phyloP scores from a whole-genome alignment of 73 alveolate genomes.

The Diophrys sp. region DNA sequence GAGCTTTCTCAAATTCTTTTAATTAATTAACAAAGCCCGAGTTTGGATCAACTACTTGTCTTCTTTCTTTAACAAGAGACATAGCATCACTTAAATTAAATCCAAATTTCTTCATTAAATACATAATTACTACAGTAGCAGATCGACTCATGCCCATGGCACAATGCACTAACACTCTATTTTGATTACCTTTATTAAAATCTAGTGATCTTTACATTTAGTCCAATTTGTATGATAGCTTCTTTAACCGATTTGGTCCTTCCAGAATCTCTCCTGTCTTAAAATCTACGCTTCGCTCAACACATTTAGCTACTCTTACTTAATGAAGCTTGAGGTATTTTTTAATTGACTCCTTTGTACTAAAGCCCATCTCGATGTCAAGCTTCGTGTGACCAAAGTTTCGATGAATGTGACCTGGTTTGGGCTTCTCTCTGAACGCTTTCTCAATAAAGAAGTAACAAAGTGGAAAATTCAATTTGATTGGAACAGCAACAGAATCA shows the following conservation, averaged over 20 bases:
- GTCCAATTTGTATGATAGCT: neutral
- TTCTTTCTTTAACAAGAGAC: slow-evolving; percentile 59
- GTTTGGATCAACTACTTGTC: slow-evolving; percentile 73
- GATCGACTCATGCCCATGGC: slow-evolving; percentile 83
- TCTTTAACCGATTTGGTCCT: neutral
- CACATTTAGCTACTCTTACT: slow-evolving; percentile 3
- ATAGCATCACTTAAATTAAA: slow-evolving; percentile 58
- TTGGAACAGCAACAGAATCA: slow-evolving; percentile 43
- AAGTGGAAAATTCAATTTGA: slow-evolving; percentile 40
- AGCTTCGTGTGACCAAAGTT: slow-evolving; percentile 20
- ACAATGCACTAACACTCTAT: slow-evolving; percentile 79
- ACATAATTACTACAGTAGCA: slow-evolving; percentile 79
- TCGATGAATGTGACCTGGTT: neutral
- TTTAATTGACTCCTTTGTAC: slow-evolving; percentile 35
- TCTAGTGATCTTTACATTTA: neutral
- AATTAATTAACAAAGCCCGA: slow-evolving; percentile 70
- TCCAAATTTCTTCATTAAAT: slow-evolving; percentile 68
- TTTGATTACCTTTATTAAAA: neutral
- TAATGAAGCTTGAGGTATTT: slow-evolving; percentile 33
- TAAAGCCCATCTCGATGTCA: slow-evolving; percentile 33
- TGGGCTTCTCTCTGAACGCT: slow-evolving; percentile 26
- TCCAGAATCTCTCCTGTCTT: neutral
- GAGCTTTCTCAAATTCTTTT: slow-evolving; percentile 50
- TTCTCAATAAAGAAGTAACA: slow-evolving; percentile 35
- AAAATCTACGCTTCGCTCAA: neutral